Evolutionary conservation across 1,139 yeast genomes (phyloP), one percentile per base, ranked within the genome.

Genomic region (Hansenula anomala): DNA sequence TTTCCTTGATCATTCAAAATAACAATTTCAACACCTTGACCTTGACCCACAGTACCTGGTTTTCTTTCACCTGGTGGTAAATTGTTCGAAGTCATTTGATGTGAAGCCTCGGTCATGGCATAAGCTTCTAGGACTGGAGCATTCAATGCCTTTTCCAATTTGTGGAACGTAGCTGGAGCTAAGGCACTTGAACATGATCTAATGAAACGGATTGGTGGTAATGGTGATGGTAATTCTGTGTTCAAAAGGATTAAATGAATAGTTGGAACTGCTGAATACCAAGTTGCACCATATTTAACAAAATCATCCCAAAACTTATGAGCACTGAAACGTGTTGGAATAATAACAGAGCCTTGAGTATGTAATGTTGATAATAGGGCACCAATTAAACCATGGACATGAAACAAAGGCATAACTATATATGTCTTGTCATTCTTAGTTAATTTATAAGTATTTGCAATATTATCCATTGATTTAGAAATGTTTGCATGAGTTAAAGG

Each of bases 261-360:
- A 0, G 88, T 80, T 31, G 88, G 87, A 8, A 80, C 87, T 8
- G 87, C 86, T 36, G 84, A 75, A 59, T 78, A 80, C 87, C 88
- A 80, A 42, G 64, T 78, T 41, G 82, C 80, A 7, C 58, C 49
- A 54, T 68, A 66, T 22, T 53, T 50, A 38, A 61, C 56, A 48
- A 75, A 80, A 42, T 80, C 79, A 5, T 54, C 42, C 83, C 86
- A 80, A 58, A 80, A 80, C 13, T 55, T 57, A 27, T 61, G 57
- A 4, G 87, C 86, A 23, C 81, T 72, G 60, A 80, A 80, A 52
- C 60, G 66, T 14, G 69, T 55, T 18, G 87, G 84, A 19, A 80
- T 64, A 15, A 80, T 69, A 3, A 69, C 80, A 1, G 77, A 56
- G 25, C 86, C 85, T n/a, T 78, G 78, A 1, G 80, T 66, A 17